Percentiles rank a stretch among this genome's conserved stretches.
These are phyloP conservation scores for Primulina eburnea DNA, from an alignment of 257 asterid species.

Conservation along the genomic window DNA sequence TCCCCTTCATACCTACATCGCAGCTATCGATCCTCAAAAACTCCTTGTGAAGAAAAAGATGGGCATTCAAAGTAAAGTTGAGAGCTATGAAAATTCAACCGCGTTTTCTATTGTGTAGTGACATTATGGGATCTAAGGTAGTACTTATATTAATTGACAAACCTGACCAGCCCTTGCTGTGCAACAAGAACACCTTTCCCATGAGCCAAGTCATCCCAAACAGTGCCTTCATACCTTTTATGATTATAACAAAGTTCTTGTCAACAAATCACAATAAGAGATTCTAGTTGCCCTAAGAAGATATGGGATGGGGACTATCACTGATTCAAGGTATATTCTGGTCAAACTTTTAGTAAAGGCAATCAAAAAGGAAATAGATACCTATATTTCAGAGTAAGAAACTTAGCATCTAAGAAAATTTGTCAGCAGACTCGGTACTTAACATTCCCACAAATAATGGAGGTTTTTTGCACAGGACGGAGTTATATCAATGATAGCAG, in stretches of 20 bases:
- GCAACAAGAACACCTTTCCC: constrained; percentile 92
- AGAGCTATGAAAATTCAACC: background rate
- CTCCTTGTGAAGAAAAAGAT: background rate
- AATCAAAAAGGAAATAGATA: background rate
- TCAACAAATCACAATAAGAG: constrained; percentile 13
- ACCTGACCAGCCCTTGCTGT: constrained; percentile 93
- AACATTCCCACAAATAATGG: background rate
- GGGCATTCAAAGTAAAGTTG: background rate
- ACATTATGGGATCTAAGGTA: background rate
- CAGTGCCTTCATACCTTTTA: constrained; percentile 96
- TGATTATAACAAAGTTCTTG: constrained; percentile 19
- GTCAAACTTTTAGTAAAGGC: background rate
- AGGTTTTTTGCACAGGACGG: background rate
- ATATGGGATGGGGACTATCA: background rate
- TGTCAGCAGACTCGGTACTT: background rate
- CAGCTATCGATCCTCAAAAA: constrained; percentile 18
- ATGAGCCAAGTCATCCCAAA: constrained; percentile 99
- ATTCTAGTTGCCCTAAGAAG: background rate
- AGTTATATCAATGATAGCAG: no score
- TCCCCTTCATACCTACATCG: constrained; percentile 86
- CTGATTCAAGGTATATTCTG: background rate
- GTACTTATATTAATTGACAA: constrained; percentile 23
- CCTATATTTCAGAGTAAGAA: background rate
- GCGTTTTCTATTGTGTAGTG: background rate
- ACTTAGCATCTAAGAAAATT: background rate